Evolutionary conservation across 139 green algal species (phyloP), one percentile per base, ranked within the genome.

Genomic region (Chloropicon primus): DNA sequence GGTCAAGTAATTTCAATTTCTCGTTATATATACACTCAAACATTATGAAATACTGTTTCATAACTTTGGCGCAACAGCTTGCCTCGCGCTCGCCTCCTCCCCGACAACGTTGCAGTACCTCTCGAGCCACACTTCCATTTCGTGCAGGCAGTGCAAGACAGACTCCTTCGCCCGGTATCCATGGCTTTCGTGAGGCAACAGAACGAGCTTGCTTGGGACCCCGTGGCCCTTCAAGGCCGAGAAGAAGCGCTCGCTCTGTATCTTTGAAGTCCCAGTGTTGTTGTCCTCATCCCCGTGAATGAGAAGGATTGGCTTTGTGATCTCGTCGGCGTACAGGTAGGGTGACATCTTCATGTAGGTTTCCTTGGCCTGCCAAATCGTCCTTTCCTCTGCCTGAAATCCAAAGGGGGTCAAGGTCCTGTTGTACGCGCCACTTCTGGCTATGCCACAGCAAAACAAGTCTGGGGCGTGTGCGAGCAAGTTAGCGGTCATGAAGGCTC

Each of bases 261-360:
- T 80, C 24, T 87, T 82, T 79, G 90, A 89, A 21, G 91, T 94
- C 28, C 90, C 94, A 23, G 91, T 89, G 88, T 99, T 99, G 85
- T 96, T 97, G 88, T 99, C 96, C 24, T 96, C 92, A 80, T 97
- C 91, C 22, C 95, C 95, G 78, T 99, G 95, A 2, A 99, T 89
- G 1, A 99, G 87, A 75, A 99, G 87, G 76, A 99, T 76, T 5
- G 95, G 95, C 81, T 92, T 92, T 27, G 87, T 94, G 75, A 98
- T 93, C 79, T 93, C 94, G 88, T 98, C 84, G 0, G 94, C 96
- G 71, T 92, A 82, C 83, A 87, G 87, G 87, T 93, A 97, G 23
- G 92, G 92, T 2, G 82, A 89, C 94, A 99, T 98, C n/a, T 81
- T 86, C 22, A 81, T 80, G 83, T 99, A 99, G 2, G 90, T 90